phyloP scores from a whole-genome alignment of 78 protist genomes.

The Dictyostelium capitatum region DNA sequence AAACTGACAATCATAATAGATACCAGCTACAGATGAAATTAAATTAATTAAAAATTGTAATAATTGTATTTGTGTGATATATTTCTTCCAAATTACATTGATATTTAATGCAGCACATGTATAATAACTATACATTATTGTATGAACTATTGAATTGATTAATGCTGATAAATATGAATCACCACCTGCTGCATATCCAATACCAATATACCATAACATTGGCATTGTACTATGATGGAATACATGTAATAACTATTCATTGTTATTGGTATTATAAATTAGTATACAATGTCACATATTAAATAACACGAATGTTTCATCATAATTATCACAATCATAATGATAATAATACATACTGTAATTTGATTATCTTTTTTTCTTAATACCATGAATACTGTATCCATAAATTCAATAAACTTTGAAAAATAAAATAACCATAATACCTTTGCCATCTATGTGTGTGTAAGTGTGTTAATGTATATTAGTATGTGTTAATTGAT shows the following conservation, averaged over 20 bases:
- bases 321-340: too few relatives aligned
- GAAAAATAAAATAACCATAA: constrained; percentile 77
- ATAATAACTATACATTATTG: constrained; percentile 84
- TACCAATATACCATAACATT: constrained; percentile 73
- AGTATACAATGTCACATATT: too few relatives aligned
- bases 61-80: constrained; percentile 84
- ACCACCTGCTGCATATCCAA: constrained; percentile 81
- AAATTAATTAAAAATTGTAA: constrained; percentile 64
- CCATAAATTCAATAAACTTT: constrained; percentile 71
- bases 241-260: constrained; percentile 71
- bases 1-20: constrained; percentile 47
- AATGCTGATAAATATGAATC: constrained; percentile 66
- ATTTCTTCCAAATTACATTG: constrained; percentile 82
- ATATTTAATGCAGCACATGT: constrained; percentile 32
- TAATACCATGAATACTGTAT: constrained; percentile 70
- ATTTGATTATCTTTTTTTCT: constrained; percentile 29
- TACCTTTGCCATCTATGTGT: constrained; percentile 74
- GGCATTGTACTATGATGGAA: constrained; percentile 80
- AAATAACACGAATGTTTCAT: too few relatives aligned
- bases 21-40: background rate
- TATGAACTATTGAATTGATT: constrained; percentile 75
- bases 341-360: too few relatives aligned
- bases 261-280: background rate
- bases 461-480: background rate
- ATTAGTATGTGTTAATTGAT: too few relatives aligned